These are phyloP conservation scores for Lunasporangiospora selenospora DNA, from an alignment of 192 early-diverging fungal species.

Conservation along the genomic window DNA sequence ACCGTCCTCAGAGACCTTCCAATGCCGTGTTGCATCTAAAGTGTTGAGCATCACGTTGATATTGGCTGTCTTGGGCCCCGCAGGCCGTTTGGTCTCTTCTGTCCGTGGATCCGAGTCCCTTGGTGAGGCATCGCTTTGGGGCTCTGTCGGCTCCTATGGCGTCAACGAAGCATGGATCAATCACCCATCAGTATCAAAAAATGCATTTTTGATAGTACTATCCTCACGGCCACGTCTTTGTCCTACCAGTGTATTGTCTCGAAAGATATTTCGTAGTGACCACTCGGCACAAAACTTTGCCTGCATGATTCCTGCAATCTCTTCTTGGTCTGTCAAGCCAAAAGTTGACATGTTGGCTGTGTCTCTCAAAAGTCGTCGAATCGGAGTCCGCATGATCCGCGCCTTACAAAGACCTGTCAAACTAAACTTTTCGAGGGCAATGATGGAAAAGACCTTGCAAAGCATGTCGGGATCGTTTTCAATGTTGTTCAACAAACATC, in stretches of 20 bases:
- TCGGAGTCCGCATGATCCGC: conserved; percentile 41
- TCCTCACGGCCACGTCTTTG: neutral
- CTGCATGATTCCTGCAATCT: conserved; percentile 41
- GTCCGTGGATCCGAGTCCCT: conserved; percentile 1
- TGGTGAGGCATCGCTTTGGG: conserved; percentile 5
- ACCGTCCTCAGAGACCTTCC: conserved; percentile 60
- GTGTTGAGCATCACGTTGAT: conserved; percentile 61
- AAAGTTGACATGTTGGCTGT: conserved; percentile 27
- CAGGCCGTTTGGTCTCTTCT: neutral
- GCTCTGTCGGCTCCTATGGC: neutral
- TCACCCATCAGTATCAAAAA: neutral
- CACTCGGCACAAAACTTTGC: conserved; percentile 59
- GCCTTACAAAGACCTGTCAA: conserved; percentile 56
- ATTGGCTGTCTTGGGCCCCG: conserved; percentile 5
- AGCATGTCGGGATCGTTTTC: conserved; percentile 43
- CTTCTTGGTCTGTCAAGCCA: conserved; percentile 30
- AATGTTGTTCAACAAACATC: conserved; percentile 52
- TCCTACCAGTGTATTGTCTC: conserved; percentile 37
- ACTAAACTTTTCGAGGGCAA: conserved; percentile 64
- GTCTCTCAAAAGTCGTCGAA: conserved; percentile 21
- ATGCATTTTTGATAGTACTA: neutral
- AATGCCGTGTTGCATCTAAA: conserved; percentile 59
- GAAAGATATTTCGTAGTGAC: conserved; percentile 58
- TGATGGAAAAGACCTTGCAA: conserved; percentile 59
- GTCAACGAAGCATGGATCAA: conserved; percentile 1